phyloP scores from a whole-genome alignment of 306 rosid species.

The Cicer arietinum region DNA sequence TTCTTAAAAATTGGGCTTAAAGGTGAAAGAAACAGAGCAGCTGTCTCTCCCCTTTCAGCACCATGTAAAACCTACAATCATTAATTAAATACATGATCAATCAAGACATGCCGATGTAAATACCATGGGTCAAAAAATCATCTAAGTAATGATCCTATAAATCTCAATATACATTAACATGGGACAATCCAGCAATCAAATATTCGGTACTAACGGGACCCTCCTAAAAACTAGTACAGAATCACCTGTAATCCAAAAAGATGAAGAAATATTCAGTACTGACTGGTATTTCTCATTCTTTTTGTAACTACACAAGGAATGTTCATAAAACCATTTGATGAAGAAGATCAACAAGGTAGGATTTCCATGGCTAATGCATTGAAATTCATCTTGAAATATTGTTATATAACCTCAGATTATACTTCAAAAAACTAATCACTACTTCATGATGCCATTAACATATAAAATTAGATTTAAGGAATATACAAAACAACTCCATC shows the following conservation, averaged over 20 bases:
- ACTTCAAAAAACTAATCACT: conserved; percentile 29
- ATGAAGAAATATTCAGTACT: not conserved
- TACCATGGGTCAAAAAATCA: conserved; percentile 4
- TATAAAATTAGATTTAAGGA: conserved; percentile 40
- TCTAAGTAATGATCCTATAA: conserved; percentile 8
- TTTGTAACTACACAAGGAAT: conserved; percentile 7
- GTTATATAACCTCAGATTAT: conserved; percentile 19
- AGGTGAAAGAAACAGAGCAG: conserved; percentile 92
- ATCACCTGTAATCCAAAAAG: conserved; percentile 32
- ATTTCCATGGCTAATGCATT: conserved; percentile 14
- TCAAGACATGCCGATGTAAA: conserved; percentile 35
- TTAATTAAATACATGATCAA: conserved; percentile 31
- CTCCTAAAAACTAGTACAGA: conserved; percentile 6
- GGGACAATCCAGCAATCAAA: conserved; percentile 20
- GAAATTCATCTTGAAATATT: conserved; percentile 39
- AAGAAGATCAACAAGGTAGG: conserved; percentile 25
- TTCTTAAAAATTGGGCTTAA: conserved; percentile 73
- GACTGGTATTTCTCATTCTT: conserved; percentile 2
- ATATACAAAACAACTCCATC: conserved; percentile 37
- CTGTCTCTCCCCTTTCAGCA: conserved; percentile 86
- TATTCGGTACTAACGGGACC: conserved; percentile 6
- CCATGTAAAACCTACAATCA: conserved; percentile 84
- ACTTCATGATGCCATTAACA: conserved; percentile 9
- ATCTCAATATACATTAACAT: not conserved
- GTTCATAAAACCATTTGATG: conserved; percentile 4